Evolutionary conservation across 2,329 filamentous ascomycete species (phyloP).

Genomic region (Cytospora paraplurivora): DNA sequence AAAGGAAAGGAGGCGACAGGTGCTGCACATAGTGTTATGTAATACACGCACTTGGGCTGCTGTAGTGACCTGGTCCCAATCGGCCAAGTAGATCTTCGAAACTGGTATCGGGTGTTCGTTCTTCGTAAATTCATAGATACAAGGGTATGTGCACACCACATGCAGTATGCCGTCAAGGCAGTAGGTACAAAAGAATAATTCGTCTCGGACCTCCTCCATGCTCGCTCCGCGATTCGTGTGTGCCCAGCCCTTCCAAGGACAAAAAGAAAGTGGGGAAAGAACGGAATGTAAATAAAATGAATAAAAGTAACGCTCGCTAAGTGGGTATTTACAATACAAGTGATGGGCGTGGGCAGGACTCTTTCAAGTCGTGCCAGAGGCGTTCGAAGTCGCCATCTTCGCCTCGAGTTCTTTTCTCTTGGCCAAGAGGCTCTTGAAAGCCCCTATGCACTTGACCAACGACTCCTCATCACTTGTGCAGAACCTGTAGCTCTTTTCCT

Average conservation of each 20-base stretch:
- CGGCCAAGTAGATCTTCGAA: not conserved
- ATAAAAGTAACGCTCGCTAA: slow-evolving; percentile 14
- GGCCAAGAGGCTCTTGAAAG: slow-evolving; percentile 82
- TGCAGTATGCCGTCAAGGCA: slow-evolving; percentile 20
- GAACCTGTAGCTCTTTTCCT: slow-evolving; percentile 82
- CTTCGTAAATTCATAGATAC: slow-evolving; percentile 29
- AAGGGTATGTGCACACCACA: slow-evolving; percentile 20
- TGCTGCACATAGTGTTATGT: not conserved
- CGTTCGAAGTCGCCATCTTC: slow-evolving; percentile 40
- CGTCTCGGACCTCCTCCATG: slow-evolving; percentile 13
- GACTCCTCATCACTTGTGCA: slow-evolving; percentile 79
- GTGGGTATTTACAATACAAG: slow-evolving; percentile 4
- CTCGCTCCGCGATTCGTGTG: slow-evolving; percentile 8
- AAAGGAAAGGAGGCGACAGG: not conserved
- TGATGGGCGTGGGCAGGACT: not conserved
- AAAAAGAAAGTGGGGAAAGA: slow-evolving; percentile 25
- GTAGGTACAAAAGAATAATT: slow-evolving; percentile 24
- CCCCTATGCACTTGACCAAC: slow-evolving; percentile 81
- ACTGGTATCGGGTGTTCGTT: slow-evolving; percentile 28
- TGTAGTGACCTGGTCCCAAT: not conserved
- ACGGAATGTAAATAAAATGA: slow-evolving; percentile 8
- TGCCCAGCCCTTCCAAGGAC: slow-evolving; percentile 16
- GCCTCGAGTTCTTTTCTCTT: slow-evolving; percentile 67
- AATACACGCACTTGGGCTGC: not conserved
- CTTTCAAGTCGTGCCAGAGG: slow-evolving; percentile 20